Evolutionary conservation across 2,329 filamentous ascomycete genomes (phyloP).

Genomic region (Fusarium mexicanum): DNA sequence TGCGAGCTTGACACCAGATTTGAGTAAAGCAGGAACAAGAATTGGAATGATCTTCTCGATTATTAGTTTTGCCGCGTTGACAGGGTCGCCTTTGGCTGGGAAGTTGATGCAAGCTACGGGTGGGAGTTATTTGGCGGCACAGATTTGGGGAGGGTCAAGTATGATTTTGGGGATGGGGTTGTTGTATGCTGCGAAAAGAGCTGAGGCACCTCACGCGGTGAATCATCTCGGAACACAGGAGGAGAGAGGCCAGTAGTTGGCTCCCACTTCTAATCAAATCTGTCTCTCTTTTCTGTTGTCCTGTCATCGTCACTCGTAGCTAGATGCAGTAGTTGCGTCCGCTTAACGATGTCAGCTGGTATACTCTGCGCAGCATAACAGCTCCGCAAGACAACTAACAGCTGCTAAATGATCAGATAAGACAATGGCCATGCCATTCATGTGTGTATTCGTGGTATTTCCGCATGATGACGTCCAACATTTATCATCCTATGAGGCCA

Average conservation of each 20-base stretch:
- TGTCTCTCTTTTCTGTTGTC: neutral
- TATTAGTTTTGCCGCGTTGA: slow-evolving; percentile 63
- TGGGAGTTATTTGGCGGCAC: slow-evolving; percentile 60
- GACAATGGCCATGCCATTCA: too few species aligned
- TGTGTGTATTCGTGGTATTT: too few species aligned
- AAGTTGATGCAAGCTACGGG: slow-evolving; percentile 56
- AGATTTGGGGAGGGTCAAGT: slow-evolving; percentile 59
- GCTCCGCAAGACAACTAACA: too few species aligned
- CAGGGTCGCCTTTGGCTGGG: slow-evolving; percentile 64
- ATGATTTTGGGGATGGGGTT: slow-evolving; percentile 56
- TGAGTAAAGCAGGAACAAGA: slow-evolving; percentile 63
- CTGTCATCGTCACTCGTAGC: too few species aligned
- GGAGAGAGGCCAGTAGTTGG: neutral
- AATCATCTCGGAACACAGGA: fast-evolving
- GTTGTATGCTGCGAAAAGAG: slow-evolving; percentile 52
- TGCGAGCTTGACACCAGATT: slow-evolving; percentile 59
- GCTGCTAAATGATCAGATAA: too few species aligned
- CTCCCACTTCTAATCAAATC: fast-evolving
- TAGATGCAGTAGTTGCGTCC: too few species aligned
- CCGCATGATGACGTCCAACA: too few species aligned
- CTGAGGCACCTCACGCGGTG: slow-evolving; percentile 29
- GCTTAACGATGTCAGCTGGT: too few species aligned
- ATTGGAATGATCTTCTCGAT: slow-evolving; percentile 71
- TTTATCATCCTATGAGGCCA: too few species aligned
- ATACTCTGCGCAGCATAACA: too few species aligned